Conservation (phyloP, 2,329 filamentous ascomycete genomes). For the Ascochyta koolunga region DNA sequence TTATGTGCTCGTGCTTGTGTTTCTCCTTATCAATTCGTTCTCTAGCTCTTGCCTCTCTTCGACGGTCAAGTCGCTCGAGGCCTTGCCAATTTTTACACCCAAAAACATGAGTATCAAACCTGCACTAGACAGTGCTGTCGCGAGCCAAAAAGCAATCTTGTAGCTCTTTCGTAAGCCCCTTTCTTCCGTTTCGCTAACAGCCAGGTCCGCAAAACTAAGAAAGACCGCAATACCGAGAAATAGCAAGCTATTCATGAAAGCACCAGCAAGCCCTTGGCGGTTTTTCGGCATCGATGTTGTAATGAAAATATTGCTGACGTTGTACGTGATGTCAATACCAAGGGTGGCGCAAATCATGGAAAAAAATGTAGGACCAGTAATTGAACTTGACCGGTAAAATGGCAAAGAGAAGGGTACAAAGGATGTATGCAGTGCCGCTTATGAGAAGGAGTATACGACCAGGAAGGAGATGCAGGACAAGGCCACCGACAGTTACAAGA, state of each 20-base stretch:
- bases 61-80: constrained; percentile 42
- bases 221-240: constrained; percentile 48
- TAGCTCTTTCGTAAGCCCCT: constrained; percentile 41
- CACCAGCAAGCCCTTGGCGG: constrained; percentile 45
- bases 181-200: constrained; percentile 41
- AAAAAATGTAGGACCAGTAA: constrained; percentile 49
- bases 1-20: constrained; percentile 12
- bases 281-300: constrained; percentile 43
- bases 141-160: constrained; percentile 48
- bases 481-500: constrained; percentile 41
- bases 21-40: constrained; percentile 33
- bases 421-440: constrained; percentile 40
- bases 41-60: constrained; percentile 42
- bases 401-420: constrained; percentile 43
- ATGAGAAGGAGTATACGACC: constrained; percentile 41
- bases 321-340: constrained; percentile 48
- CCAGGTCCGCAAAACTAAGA: constrained; percentile 45
- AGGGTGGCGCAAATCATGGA: constrained; percentile 53
- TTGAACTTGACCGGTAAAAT: constrained; percentile 41
- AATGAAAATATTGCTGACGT: constrained; percentile 48
- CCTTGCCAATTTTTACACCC: constrained; percentile 47
- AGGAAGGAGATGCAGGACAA: constrained; percentile 45
- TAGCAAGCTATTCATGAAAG: constrained; percentile 44
- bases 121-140: constrained; percentile 34
- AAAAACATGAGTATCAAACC: constrained; percentile 45